Evolutionary conservation across 352 stramenopile species (phyloP).

Genomic region (Pythium plurisporium): DNA sequence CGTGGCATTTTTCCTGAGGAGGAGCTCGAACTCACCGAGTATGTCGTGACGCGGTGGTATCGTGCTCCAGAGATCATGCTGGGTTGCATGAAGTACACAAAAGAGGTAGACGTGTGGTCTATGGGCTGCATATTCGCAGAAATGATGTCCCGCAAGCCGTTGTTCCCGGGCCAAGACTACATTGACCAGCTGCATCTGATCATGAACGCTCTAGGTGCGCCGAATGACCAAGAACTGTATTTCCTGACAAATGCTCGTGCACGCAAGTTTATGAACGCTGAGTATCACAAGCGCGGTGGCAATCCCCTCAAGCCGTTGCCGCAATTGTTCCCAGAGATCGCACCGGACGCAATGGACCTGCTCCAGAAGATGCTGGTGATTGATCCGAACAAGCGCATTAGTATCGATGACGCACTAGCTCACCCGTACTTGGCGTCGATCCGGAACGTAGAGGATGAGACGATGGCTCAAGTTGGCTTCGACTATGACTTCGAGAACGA

Average conservation of each 20-base stretch:
- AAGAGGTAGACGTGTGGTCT: slow-evolving; percentile 91
- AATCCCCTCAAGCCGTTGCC: slow-evolving; percentile 60
- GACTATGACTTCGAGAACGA: slow-evolving; percentile 88
- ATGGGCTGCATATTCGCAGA: slow-evolving; percentile 99
- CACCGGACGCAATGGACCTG: slow-evolving; percentile 74
- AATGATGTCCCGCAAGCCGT: slow-evolving; percentile 95
- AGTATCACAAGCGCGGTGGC: slow-evolving; percentile 68
- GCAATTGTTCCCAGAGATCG: slow-evolving; percentile 70
- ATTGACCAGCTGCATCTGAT: slow-evolving; percentile 97
- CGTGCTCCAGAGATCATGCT: slow-evolving; percentile 73
- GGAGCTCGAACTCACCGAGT: slow-evolving; percentile 64
- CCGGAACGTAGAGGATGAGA: slow-evolving; percentile 88
- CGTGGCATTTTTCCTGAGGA: slow-evolving; percentile 81
- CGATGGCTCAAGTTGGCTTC: slow-evolving; percentile 55
- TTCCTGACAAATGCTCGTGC: slow-evolving; percentile 94
- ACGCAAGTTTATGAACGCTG: slow-evolving; percentile 81
- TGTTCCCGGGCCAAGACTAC: slow-evolving; percentile 95
- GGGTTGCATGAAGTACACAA: slow-evolving; percentile 84
- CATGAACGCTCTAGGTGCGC: slow-evolving; percentile 94
- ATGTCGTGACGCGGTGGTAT: slow-evolving; percentile 81
- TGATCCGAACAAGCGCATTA: slow-evolving; percentile 89
- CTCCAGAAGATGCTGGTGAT: slow-evolving; percentile 92
- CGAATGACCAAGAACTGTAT: slow-evolving; percentile 91
- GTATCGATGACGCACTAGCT: slow-evolving; percentile 86
- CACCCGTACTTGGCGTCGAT: slow-evolving; percentile 89